Evolutionary conservation across 1,284 basidiomycete genomes (phyloP), one percentile per base, ranked within the genome.

Genomic region (Fistulinella cinereoalba): DNA sequence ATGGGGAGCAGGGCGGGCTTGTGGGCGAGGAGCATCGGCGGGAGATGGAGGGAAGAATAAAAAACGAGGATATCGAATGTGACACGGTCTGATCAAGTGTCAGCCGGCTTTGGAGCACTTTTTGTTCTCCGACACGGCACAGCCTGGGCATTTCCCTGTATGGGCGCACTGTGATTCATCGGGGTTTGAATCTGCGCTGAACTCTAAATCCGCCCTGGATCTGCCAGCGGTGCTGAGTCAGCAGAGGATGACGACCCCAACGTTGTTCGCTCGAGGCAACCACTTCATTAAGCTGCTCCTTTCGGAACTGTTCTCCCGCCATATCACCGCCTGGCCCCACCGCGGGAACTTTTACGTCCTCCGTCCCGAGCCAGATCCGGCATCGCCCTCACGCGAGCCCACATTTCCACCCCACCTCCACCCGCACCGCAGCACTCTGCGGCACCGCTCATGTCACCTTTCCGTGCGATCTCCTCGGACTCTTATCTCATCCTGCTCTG

Each of bases 21-120:
- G 64, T 79, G 82, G 40, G 79, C 70, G 71, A 85, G 79, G 51
- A 88, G 72, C 85, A 86, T 64, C 56, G 69, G 61, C 49, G 45
- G 44, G 39, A 38, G 56, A 36, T 38, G 53, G 58, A 31, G 57
- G 54, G 53, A 52, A 61, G 18, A 45, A 44, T 23, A 43, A 37
- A 50, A 63, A 58, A 64, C 37, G 57, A 61, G 61, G 57, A 51
- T 60, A 60, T 66, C 52, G 41, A 54, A 31, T 19, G 62, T 57
- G 60, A 56, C 54, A 61, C 53, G 52, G 51, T 52, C 37, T 52
- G 65, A 62, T 67, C 62, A 44, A 11, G 27, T 41, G 61, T 64
- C 60, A 63, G 61, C 66, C 62, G 41, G 60, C 43, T 27, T 57
- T 63, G 61, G 61, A 65, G 65, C 61, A 32, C 42, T 55, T 67